Evolutionary conservation across 352 stramenopile genomes (phyloP).

Genomic region (Phytophthora palmivora): DNA sequence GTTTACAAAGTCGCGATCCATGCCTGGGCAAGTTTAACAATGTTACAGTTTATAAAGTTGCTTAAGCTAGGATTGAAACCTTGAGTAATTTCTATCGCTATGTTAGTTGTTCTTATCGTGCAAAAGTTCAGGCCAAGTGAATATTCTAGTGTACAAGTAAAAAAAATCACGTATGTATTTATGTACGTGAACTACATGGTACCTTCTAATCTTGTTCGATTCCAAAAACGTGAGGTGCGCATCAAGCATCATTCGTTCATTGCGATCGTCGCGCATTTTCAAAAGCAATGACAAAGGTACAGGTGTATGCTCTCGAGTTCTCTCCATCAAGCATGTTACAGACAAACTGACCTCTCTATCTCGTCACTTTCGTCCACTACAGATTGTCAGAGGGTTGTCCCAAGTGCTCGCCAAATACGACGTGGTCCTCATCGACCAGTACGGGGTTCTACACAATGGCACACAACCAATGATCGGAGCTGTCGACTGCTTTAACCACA

Average conservation of each 20-base stretch:
- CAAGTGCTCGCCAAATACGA: conserved; percentile 75
- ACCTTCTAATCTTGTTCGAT: conserved; percentile 2
- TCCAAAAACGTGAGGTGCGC: too few species aligned
- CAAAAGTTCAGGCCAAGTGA: too few species aligned
- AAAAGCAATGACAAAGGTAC: conserved; percentile 18
- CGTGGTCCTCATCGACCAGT: conserved; percentile 93
- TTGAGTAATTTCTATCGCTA: too few species aligned
- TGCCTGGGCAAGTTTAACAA: too few species aligned
- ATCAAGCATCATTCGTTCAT: background rate
- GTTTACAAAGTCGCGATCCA: too few species aligned
- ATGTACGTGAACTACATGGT: conserved; percentile 3
- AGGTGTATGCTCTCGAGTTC: background rate
- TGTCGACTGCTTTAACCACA: conserved; percentile 62
- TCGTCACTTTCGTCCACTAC: background rate
- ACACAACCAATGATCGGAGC: conserved; percentile 65
- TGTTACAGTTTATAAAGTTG: too few species aligned
- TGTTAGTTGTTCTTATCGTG: too few species aligned
- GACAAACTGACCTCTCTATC: background rate
- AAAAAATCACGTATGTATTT: too few species aligned
- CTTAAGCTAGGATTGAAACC: too few species aligned
- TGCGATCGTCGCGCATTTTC: conserved; percentile 1
- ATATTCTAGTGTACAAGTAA: too few species aligned
- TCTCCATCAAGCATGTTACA: background rate
- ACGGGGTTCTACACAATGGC: conserved; percentile 92
- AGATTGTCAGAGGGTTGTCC: conserved; percentile 46